phyloP scores from a whole-genome alignment of 345 rosid species.

The Salix brachista region DNA sequence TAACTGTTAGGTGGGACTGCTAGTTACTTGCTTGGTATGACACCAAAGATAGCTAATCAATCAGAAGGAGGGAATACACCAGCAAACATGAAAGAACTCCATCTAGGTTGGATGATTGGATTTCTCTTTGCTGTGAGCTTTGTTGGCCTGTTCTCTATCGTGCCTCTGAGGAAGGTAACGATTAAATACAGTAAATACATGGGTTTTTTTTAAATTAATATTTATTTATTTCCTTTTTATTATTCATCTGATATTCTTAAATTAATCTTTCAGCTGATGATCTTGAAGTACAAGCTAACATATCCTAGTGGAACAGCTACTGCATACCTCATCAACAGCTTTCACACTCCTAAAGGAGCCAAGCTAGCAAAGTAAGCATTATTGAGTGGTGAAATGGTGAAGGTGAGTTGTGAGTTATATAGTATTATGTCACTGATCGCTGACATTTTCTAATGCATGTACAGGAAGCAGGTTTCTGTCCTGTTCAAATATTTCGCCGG shows the following conservation, averaged over 20 bases:
- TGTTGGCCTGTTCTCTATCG: conserved; percentile 79
- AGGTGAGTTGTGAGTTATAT: neutral
- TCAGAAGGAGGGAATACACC: conserved; percentile 51
- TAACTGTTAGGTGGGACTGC: conserved; percentile 65
- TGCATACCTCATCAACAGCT: conserved; percentile 84
- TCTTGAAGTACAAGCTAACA: conserved; percentile 69
- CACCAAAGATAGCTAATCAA: conserved; percentile 46
- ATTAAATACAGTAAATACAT: neutral
- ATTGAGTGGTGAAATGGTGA: neutral
- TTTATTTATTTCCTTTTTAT: neutral
- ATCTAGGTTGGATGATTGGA: conserved; percentile 69
- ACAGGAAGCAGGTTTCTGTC: conserved; percentile 51
- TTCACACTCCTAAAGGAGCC: conserved; percentile 93
- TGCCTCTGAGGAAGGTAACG: conserved; percentile 68
- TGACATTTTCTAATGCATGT: neutral
- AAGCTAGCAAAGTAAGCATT: conserved; percentile 61
- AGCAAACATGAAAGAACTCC: conserved; percentile 51
- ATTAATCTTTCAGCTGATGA: conserved; percentile 53
- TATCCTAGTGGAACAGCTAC: conserved; percentile 95
- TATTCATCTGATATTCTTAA: neutral
- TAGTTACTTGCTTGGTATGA: conserved; percentile 76
- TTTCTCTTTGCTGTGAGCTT: conserved; percentile 83
- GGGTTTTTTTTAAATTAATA: neutral
- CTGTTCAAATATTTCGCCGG: conserved; percentile 41
- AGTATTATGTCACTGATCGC: neutral